Evolutionary conservation across 73 alveolate species (phyloP).

Genomic region (Tetrahymena malaccensis): DNA sequence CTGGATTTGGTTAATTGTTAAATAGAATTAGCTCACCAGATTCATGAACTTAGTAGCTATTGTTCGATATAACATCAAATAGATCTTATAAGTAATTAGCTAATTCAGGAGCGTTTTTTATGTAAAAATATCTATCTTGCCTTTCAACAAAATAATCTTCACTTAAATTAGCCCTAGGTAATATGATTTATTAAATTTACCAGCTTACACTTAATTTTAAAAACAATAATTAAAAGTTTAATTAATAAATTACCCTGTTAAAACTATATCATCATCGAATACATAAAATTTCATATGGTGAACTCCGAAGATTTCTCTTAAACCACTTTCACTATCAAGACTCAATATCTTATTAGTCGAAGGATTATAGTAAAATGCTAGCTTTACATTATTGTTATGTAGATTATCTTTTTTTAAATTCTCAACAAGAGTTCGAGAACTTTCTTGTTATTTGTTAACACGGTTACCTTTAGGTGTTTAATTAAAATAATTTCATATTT

Average conservation of each 20-base stretch:
- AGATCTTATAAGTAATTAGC: neutral
- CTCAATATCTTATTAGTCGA: neutral
- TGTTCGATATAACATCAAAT: neutral
- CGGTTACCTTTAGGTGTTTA: neutral
- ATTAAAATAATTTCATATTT: too few species aligned
- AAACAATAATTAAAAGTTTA: neutral
- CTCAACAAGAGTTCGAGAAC: neutral
- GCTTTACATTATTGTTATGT: neutral
- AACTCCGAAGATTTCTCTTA: neutral
- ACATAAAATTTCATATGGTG: neutral
- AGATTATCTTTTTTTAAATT: neutral
- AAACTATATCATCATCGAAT: neutral
- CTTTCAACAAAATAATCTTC: neutral
- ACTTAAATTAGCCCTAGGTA: neutral
- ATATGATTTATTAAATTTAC: neutral
- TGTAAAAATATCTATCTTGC: neutral
- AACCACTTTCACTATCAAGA: neutral
- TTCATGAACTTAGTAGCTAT: neutral
- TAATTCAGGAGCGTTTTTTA: neutral
- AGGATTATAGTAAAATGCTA: neutral
- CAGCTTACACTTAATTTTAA: neutral
- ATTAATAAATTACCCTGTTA: neutral
- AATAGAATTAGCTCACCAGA: neutral
- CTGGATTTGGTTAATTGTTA: neutral
- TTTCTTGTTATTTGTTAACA: neutral